Evolutionary conservation across 2,329 filamentous ascomycete genomes (phyloP).

Genomic region (Proliferodiscus dingleyae): DNA sequence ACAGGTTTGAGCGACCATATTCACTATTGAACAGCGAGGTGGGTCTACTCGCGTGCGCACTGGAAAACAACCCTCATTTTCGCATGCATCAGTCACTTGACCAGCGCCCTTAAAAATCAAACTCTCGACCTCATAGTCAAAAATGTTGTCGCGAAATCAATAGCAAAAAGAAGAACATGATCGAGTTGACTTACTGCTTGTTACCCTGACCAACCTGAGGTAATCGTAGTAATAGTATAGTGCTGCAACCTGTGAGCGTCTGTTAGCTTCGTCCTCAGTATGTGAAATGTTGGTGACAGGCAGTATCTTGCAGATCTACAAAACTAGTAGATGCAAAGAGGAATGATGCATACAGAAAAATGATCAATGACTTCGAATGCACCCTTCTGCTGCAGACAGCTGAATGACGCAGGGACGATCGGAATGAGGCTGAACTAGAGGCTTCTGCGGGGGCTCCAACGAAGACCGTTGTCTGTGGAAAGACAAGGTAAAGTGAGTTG

Average conservation of each 20-base stretch:
- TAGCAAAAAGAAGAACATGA: slow-evolving; percentile 3
- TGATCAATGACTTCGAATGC: slow-evolving; percentile 8
- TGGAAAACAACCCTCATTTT: slow-evolving; percentile 21
- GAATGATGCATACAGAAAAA: slow-evolving; percentile 23
- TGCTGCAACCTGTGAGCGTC: slow-evolving; percentile 5
- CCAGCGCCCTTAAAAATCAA: background rate
- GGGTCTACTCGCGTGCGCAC: slow-evolving; percentile 16
- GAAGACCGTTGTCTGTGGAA: slow-evolving; percentile 23
- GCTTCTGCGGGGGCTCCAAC: slow-evolving; percentile 9
- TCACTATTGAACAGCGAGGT: slow-evolving; percentile 13
- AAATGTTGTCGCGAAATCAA: slow-evolving; percentile 4
- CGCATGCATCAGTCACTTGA: slow-evolving; percentile 13
- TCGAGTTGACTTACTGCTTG: slow-evolving; percentile 10
- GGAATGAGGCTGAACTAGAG: slow-evolving; percentile 20
- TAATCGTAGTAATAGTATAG: background rate
- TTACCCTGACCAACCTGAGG: background rate
- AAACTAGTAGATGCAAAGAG: slow-evolving; percentile 14
- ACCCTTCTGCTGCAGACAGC: slow-evolving; percentile 10
- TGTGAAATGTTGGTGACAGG: slow-evolving; percentile 9
- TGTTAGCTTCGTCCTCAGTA: slow-evolving; percentile 15
- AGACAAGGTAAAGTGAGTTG: slow-evolving; percentile 24
- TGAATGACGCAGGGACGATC: slow-evolving; percentile 21
- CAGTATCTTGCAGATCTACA: slow-evolving; percentile 13
- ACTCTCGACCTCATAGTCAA: no score
- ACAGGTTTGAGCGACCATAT: slow-evolving; percentile 12